These are phyloP conservation scores for Chlamydomonas applanata DNA, from an alignment of 139 green algal species.

Conservation along the genomic window DNA sequence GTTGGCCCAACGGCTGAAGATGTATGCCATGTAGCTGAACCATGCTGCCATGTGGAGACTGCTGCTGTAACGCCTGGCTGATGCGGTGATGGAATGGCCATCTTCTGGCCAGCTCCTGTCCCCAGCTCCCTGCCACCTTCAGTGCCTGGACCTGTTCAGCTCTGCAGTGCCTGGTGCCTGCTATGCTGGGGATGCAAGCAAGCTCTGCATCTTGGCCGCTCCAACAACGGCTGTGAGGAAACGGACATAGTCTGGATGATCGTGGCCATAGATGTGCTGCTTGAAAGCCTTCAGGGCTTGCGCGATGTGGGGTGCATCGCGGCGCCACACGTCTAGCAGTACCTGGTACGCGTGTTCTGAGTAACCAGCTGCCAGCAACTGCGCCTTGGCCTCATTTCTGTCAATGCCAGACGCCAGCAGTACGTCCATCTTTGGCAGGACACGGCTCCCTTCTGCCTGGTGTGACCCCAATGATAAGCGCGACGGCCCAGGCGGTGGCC, in stretches of 20 bases:
- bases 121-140: too few species aligned
- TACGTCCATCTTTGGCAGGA: neutral
- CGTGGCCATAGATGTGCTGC: neutral
- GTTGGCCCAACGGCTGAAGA: too few species aligned
- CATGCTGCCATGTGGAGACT: too few species aligned
- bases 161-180: neutral
- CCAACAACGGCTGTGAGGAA: neutral
- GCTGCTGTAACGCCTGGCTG: too few species aligned
- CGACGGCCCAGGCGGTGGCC: neutral
- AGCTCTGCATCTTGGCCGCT: neutral
- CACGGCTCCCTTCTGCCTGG: neutral
- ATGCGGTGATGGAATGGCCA: too few species aligned
- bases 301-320: neutral
- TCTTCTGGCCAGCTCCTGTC: too few species aligned
- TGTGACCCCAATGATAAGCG: neutral
- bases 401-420: neutral
- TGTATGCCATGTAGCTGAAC: too few species aligned
- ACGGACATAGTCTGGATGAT: neutral
- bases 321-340: neutral
- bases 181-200: neutral
- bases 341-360: neutral
- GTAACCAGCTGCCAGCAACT: conserved; percentile 3
- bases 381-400: neutral
- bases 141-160: too few species aligned
- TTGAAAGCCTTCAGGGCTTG: neutral